phyloP scores from a whole-genome alignment of 2,329 filamentous ascomycete genomes.

The Periglandula ipomoeae region DNA sequence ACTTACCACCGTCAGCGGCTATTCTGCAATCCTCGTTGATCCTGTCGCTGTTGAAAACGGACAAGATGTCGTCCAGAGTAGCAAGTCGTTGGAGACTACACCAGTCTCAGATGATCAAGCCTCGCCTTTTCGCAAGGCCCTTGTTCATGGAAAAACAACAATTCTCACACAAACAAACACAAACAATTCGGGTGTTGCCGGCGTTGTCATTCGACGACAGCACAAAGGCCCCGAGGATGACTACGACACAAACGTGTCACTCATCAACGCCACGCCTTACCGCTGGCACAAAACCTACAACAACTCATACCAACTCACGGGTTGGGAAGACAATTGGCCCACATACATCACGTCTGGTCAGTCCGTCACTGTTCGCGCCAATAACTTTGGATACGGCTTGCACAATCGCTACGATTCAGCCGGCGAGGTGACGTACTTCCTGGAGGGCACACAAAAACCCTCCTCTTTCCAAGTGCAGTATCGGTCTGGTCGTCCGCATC shows the following conservation, averaged over 20 bases:
- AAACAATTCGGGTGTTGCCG: too few relatives aligned
- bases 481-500: slow-evolving; percentile 3
- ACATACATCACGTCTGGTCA: slow-evolving; percentile 19
- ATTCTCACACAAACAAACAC: not conserved
- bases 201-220: not conserved
- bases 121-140: not conserved
- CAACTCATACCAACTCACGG: slow-evolving; percentile 12
- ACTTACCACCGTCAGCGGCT: not conserved
- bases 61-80: not conserved
- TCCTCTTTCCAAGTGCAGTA: slow-evolving; percentile 19
- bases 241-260: slow-evolving; percentile 13
- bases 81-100: not conserved
- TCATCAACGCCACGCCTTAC: slow-evolving; percentile 27
- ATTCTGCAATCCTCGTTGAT: not conserved
- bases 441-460: slow-evolving; percentile 18
- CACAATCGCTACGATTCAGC: slow-evolving; percentile 12
- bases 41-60: not conserved
- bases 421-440: slow-evolving; percentile 20
- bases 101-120: not conserved
- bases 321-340: slow-evolving; percentile 16
- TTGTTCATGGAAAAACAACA: not conserved
- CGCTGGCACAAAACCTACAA: slow-evolving; percentile 15
- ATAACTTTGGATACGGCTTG: not conserved
- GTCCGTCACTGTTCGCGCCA: slow-evolving; percentile 8
- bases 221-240: not conserved